phyloP scores from a whole-genome alignment of 2,329 filamentous ascomycete species.

The Periconia macrospinosa region DNA sequence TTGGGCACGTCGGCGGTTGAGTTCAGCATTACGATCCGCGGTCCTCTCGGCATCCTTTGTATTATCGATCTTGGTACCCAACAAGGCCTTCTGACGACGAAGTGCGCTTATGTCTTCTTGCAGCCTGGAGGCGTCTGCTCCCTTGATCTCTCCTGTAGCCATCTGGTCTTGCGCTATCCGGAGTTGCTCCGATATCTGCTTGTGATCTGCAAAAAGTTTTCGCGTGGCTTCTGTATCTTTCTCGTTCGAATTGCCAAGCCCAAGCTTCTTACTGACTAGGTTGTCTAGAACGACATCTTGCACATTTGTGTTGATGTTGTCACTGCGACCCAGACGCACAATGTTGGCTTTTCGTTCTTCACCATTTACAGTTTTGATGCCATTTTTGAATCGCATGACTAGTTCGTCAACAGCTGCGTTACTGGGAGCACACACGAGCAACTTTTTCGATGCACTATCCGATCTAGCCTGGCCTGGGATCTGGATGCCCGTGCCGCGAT shows the following conservation, averaged over 20 bases:
- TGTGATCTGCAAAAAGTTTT: constrained; percentile 72
- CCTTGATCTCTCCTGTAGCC: constrained; percentile 61
- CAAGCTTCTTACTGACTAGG: constrained; percentile 75
- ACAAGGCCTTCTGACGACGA: constrained; percentile 72
- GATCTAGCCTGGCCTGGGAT: constrained; percentile 39
- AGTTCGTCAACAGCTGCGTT: constrained; percentile 97
- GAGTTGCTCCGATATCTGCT: constrained; percentile 65
- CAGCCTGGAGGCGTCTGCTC: constrained; percentile 65
- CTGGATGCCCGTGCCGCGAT: constrained; percentile 50
- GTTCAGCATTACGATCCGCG: constrained; percentile 79
- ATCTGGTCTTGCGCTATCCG: constrained; percentile 71
- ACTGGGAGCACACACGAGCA: constrained; percentile 96
- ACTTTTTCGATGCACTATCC: constrained; percentile 68
- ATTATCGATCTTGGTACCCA: constrained; percentile 83
- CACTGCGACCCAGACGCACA: constrained; percentile 83
- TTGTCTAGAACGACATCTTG: constrained; percentile 92
- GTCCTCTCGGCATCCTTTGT: constrained; percentile 85
- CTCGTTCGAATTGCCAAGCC: constrained; percentile 39
- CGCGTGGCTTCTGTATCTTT: constrained; percentile 55
- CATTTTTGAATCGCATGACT: constrained; percentile 86
- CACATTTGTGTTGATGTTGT: constrained; percentile 88
- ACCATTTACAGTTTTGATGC: constrained; percentile 77
- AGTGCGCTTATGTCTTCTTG: constrained; percentile 77
- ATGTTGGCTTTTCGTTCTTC: constrained; percentile 77
- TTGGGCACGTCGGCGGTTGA: constrained; percentile 80